phyloP scores from a whole-genome alignment of 371 early-diverging fungal species.

The Mortierella sp. region DNA sequence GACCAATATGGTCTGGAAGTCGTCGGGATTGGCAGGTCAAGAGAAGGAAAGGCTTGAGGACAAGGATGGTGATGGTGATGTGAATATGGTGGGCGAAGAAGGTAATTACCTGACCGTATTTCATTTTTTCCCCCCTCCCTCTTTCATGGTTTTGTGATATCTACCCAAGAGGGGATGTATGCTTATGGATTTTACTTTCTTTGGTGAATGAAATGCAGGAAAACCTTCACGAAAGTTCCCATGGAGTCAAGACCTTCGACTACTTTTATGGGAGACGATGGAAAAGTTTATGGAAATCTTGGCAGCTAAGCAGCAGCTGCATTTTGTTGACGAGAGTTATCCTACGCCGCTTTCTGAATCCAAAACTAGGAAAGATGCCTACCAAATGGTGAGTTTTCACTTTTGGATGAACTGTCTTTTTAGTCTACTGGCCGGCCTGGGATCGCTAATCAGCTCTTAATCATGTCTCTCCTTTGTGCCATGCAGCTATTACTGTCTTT shows the following conservation, averaged over 20 bases:
- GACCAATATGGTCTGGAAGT: conserved; percentile 18
- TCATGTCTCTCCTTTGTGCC: background rate
- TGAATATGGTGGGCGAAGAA: conserved; percentile 29
- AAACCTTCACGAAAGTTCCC: conserved; percentile 31
- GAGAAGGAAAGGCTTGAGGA: background rate
- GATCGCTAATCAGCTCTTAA: background rate
- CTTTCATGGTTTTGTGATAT: too few relatives aligned
- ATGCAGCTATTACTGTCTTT: conserved; percentile 58
- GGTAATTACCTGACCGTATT: conserved; percentile 19
- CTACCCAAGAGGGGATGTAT: too few relatives aligned
- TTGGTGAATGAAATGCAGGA: background rate
- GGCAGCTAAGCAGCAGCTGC: conserved; percentile 30
- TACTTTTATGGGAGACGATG: conserved; percentile 49
- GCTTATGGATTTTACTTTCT: too few relatives aligned
- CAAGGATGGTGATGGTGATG: conserved; percentile 39
- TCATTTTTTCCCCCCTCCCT: too few relatives aligned
- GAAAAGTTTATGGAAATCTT: conserved; percentile 49
- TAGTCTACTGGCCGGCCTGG: too few relatives aligned
- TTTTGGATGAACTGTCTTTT: too few relatives aligned
- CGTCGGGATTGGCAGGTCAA: conserved; percentile 17
- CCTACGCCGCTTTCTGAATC: conserved; percentile 49
- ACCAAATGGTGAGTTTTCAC: conserved; percentile 55
- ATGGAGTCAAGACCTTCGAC: conserved; percentile 46
- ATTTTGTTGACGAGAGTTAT: conserved; percentile 18
- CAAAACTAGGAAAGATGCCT: conserved; percentile 62